A percentile compares a stretch with the other conserved stretches of the same genome.
These are phyloP conservation scores for Globisporangium perplexum DNA, from an alignment of 352 stramenopile genomes.

Conservation along the genomic window DNA sequence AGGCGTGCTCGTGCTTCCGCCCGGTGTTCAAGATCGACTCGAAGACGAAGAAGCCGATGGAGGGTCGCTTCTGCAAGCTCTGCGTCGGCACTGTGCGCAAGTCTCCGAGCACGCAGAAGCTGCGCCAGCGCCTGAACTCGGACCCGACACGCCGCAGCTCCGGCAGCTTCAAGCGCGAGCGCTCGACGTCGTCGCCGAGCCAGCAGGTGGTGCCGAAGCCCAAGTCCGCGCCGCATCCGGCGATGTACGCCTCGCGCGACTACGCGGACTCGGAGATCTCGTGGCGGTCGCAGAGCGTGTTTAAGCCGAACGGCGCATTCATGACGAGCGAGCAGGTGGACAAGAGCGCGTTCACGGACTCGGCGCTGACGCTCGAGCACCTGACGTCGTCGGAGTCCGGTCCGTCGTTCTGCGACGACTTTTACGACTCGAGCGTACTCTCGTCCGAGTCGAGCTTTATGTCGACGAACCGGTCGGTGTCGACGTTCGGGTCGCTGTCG, in stretches of 20 bases:
- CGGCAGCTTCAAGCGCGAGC: constrained; percentile 6
- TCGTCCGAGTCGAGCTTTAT: constrained; percentile 1
- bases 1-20: constrained; percentile 15
- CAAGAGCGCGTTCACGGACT: constrained; percentile 10
- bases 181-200: constrained; percentile 7
- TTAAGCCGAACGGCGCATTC: constrained; percentile 11
- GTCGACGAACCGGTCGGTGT: constrained; percentile 1
- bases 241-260: not conserved
- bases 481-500: constrained; percentile 2
- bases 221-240: constrained; percentile 1
- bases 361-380: constrained; percentile 10
- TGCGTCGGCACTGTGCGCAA: constrained; percentile 1
- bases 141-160: constrained; percentile 7
- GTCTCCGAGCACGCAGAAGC: not conserved
- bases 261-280: constrained; percentile 4
- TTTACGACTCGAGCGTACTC: constrained; percentile 7
- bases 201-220: not conserved
- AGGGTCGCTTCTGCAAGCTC: constrained; percentile 8
- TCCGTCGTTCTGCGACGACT: constrained; percentile 6
- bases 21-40: constrained; percentile 5
- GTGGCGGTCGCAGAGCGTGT: constrained; percentile 11
- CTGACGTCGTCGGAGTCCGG: constrained; percentile 5
- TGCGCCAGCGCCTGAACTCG: constrained; percentile 2
- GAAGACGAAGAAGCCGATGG: not conserved
- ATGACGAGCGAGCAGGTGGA: constrained; percentile 8